These are phyloP conservation scores for Amesomyces nigricolor DNA, from an alignment of 2,329 filamentous ascomycete species.

Conservation along the genomic window DNA sequence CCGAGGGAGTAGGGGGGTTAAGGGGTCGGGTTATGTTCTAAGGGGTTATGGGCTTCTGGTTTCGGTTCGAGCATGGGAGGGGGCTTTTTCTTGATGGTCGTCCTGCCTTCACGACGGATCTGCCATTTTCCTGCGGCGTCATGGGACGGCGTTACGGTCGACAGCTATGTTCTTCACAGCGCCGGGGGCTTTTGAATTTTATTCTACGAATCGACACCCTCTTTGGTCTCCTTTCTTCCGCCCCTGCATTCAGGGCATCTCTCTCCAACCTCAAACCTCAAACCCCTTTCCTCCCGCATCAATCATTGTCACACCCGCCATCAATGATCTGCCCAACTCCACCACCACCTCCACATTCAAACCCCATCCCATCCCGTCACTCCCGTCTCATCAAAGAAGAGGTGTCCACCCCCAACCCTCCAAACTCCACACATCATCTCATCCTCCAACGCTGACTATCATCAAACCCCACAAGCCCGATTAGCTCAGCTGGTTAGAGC, in stretches of 20 bases:
- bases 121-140: not conserved
- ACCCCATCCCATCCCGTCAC: no score
- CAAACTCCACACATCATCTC: not conserved
- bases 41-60: no score
- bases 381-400: no score
- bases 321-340: no score
- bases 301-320: not conserved
- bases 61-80: not conserved
- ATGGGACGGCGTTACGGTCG: not conserved
- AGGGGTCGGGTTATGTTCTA: no score
- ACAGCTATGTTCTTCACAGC: not conserved
- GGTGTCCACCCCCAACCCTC: no score
- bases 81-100: not conserved
- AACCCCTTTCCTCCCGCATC: not conserved
- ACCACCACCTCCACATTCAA: no score
- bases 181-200: not conserved
- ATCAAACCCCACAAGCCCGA: constrained; percentile 12
- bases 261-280: no score
- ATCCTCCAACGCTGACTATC: not conserved
- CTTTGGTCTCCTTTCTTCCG: no score
- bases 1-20: no score
- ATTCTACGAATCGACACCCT: not conserved
- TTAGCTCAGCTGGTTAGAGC: constrained; percentile 24
- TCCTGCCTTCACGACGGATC: not conserved
- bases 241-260: no score